Base-by-base conservation (phyloP, 1,139 yeast species). In the Sugiyamaella castrensis region DNA sequence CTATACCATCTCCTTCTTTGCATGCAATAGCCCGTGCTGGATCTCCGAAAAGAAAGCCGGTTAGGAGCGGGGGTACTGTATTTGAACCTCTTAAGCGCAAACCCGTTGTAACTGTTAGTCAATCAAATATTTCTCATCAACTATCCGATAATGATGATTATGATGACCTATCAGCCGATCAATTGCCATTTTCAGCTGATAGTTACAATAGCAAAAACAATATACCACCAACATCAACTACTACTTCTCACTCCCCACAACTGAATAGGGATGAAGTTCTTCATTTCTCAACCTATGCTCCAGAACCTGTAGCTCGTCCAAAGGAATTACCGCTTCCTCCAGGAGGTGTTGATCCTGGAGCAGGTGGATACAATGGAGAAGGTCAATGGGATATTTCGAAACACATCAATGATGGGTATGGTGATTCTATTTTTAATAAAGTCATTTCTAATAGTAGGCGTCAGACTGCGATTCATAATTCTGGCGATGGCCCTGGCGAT, bases 401-500 rank as follows among this genome's bases (percentile, higher is more conserved):
- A 42, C 61, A 64, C 50, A 62, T 66, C 47, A 67, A 67, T 47
- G 67, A 61, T 33, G 66, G 69, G 28, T 67, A 66, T 48, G 65
- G 67, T 11, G 70, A 65, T 37, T 64, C 69, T 5, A 57, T 66
- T 37, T 62, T 62, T 45, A 63, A 65, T 47, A 57, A 51, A 15
- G 57, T 56, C 31, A 35, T 46, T 24, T 31, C 42, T 28, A 44
- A 52, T 35, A 31, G 36, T 36, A 12, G 37, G 37, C 24, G 5
- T 5, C 24, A 3, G 5, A 19, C 24, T 19, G 24, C 24, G 5
- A 5, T 19, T 19, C 24, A 19, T 19, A 28, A 27, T 24, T 8
- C 35, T 11, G 35, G 46, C n/a, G 42, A 31, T 3, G 13, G 34
- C 4, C n/a, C 24, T 8, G 11, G 39, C 7, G 24, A 26, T n/a